Evolutionary conservation across 768 basidiomycete species (phyloP), one percentile per base, ranked within the genome.

Genomic region (Tylopilus intermedius): DNA sequence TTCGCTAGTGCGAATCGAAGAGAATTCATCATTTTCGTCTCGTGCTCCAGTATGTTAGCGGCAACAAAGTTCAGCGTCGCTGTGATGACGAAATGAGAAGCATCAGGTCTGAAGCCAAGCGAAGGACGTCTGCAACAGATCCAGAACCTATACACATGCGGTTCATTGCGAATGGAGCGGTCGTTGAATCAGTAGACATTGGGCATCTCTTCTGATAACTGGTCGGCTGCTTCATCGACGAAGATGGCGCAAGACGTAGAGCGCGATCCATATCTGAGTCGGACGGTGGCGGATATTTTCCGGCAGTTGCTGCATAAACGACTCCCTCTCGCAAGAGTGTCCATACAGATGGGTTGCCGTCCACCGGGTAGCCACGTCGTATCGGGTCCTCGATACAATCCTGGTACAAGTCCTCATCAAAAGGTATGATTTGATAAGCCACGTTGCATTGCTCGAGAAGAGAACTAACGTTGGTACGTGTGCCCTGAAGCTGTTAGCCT

Each of bases 21-120:
- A 7, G 1, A 29, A 30, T 59, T 33, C 65, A 73, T 66, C 2
- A 55, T 60, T 26, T 55, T 50, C 8, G 65, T 66, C 33, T 71
- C 66, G 26, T 64, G 35, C 38, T 76, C 74, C 22, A 75, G 53
- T 33, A 71, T 40, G 44, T 63, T 57, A 8, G 69, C 67, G 32
- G 68, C 66, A 22, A 78, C 55, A 32, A 69, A 66, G 33, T 71
- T 71, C 42, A 76, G 40, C 0, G 69, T 71, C 8, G 71, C 65
- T 6, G 69, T 65, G 26, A 69, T 59, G 48, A 79, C 71, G 13
- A 72, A 54, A 35, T 73, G 71, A 1, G 18, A 18, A 18, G 18
- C 18, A 18, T 18, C 18, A 18, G 18, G 18, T 18, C 18, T 18
- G 18, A 18, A 18, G 18, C 18, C 18, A 18, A 18, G 18, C 18